These are phyloP conservation scores for Yarrowia bubula DNA, from an alignment of 805 yeast genomes.

Conservation along the genomic window DNA sequence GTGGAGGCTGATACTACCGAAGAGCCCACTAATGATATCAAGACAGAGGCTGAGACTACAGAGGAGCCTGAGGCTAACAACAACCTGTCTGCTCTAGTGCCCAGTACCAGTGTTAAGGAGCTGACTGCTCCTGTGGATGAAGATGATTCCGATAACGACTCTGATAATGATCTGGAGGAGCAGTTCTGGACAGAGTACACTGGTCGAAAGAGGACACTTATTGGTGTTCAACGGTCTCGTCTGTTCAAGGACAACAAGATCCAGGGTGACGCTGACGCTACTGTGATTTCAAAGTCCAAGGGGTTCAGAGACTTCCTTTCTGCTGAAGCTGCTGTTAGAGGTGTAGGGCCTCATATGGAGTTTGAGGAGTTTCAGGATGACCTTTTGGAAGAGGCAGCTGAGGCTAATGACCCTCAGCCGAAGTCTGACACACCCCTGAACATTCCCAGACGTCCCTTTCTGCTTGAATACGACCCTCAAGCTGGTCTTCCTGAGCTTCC, in stretches of 20 bases:
- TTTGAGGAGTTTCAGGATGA: slow-evolving; percentile 33
- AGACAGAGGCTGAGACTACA: background rate
- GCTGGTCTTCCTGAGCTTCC: slow-evolving; percentile 73
- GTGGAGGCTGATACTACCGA: background rate
- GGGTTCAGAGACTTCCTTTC: slow-evolving; percentile 28
- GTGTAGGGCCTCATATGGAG: slow-evolving; percentile 24
- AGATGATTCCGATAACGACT: slow-evolving; percentile 34
- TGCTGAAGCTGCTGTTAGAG: slow-evolving; percentile 18
- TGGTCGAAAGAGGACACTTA: slow-evolving; percentile 72
- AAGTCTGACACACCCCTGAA: slow-evolving; percentile 1
- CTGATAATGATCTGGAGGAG: slow-evolving; percentile 60
- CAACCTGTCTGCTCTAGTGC: background rate
- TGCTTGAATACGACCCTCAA: slow-evolving; percentile 76
- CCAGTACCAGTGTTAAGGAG: background rate
- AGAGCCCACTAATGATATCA: background rate
- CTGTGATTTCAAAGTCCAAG: slow-evolving; percentile 1
- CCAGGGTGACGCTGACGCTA: slow-evolving; percentile 66
- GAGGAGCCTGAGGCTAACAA: background rate
- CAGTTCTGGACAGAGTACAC: slow-evolving; percentile 84
- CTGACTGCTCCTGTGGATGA: slow-evolving; percentile 4
- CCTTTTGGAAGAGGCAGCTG: slow-evolving; percentile 28
- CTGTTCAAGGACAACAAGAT: slow-evolving; percentile 61
- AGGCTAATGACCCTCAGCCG: background rate
- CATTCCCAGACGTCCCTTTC: slow-evolving; percentile 40
- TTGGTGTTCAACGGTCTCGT: slow-evolving; percentile 64